Conservation (phyloP, 1,284 basidiomycete species). For the Fomitopsis schrenkii region DNA sequence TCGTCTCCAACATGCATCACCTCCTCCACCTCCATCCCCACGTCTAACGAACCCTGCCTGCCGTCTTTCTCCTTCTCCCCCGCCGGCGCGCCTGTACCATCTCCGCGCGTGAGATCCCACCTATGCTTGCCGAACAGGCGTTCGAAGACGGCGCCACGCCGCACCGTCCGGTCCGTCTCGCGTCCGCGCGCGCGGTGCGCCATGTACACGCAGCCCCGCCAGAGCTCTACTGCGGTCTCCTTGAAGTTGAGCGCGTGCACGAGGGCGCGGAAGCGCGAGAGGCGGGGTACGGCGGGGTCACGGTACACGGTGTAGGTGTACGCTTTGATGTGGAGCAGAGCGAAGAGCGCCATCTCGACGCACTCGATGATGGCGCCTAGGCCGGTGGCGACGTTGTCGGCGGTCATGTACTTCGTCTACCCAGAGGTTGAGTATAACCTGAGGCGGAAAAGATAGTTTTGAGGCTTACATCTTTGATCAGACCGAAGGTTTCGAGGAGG, state of each 20-base stretch:
- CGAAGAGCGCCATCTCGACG: slow-evolving; percentile 74
- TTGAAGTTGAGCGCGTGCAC: slow-evolving; percentile 63
- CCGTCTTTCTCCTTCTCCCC: background rate
- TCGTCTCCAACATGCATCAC: slow-evolving; percentile 39
- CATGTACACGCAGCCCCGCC: slow-evolving; percentile 52
- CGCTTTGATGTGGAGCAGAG: slow-evolving; percentile 69
- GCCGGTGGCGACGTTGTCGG: slow-evolving; percentile 72
- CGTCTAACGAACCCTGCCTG: slow-evolving; percentile 13
- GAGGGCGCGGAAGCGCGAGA: slow-evolving; percentile 51
- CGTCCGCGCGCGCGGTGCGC: slow-evolving; percentile 45
- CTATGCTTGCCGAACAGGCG: slow-evolving; percentile 41
- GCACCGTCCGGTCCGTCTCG: slow-evolving; percentile 43
- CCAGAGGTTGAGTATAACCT: background rate
- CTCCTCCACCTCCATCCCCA: slow-evolving; percentile 28
- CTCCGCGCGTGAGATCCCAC: slow-evolving; percentile 15
- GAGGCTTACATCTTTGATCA: slow-evolving; percentile 60
- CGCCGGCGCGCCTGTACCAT: background rate
- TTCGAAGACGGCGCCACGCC: slow-evolving; percentile 45
- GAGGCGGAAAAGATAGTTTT: background rate
- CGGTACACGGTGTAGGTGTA: slow-evolving; percentile 71
- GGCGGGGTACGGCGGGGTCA: slow-evolving; percentile 30
- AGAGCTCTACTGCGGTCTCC: slow-evolving; percentile 60
- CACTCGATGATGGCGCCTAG: slow-evolving; percentile 68
- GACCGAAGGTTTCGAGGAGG: slow-evolving; percentile 53
- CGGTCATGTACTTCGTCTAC: slow-evolving; percentile 65